These are phyloP conservation scores for Nymphaea colorata DNA, from an alignment of 164 flowering plant species.

Conservation along the genomic window DNA sequence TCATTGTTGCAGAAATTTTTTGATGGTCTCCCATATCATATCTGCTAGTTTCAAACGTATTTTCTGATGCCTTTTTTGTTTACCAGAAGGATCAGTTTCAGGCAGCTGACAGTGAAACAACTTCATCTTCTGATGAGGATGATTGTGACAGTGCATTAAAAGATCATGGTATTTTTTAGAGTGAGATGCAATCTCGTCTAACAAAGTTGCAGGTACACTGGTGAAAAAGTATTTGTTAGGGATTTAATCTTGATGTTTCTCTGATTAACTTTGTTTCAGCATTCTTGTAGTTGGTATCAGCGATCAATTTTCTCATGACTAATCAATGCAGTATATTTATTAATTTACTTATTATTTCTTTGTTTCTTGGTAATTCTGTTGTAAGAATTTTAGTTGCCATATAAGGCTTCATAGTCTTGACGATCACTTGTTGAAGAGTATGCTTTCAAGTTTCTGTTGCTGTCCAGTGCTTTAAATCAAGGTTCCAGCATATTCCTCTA, in stretches of 20 bases:
- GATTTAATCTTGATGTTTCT: not conserved
- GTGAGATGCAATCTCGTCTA: conserved; percentile 74
- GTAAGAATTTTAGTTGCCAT: no score
- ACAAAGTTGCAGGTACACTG: conserved; percentile 64
- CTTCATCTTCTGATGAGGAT: conserved; percentile 54
- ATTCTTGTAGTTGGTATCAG: no score
- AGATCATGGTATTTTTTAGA: conserved; percentile 59
- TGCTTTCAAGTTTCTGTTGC: no score
- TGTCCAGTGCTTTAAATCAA: no score
- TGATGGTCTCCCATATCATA: not conserved
- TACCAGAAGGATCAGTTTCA: conserved; percentile 30
- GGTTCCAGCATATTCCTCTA: no score
- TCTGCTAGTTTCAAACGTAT: not conserved
- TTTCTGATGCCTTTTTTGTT: conserved; percentile 3
- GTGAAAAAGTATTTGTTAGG: not conserved
- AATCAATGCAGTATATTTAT: no score
- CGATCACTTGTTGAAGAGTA: no score
- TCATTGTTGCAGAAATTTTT: not conserved
- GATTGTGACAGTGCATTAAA: conserved; percentile 49
- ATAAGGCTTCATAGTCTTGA: no score
- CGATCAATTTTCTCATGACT: no score
- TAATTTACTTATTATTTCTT: no score
- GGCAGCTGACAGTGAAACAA: conserved; percentile 38
- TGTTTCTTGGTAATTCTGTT: no score
- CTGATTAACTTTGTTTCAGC: no score